phyloP scores from a whole-genome alignment of 495 filamentous ascomycete species.

The Beverwykella pulmonaria region DNA sequence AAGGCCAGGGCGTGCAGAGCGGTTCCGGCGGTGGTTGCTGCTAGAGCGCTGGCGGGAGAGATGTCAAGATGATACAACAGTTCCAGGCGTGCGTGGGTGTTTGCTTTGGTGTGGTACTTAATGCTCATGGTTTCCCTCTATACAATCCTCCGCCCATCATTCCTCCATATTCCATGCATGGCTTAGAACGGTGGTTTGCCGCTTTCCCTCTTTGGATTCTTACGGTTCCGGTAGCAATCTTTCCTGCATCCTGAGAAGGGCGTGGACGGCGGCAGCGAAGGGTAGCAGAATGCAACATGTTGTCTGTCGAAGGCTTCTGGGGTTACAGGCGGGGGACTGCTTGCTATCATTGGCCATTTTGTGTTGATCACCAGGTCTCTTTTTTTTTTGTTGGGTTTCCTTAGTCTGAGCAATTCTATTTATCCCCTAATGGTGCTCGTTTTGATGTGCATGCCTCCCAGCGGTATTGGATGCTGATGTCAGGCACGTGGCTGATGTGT shows the following conservation, averaged over 20 bases:
- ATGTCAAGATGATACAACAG: slow-evolving; percentile 31
- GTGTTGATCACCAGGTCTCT: slow-evolving; percentile 9
- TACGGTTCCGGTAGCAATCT: slow-evolving; percentile 21
- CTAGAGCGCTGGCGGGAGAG: slow-evolving; percentile 55
- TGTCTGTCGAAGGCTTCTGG: neutral
- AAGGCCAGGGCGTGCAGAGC: slow-evolving; percentile 91
- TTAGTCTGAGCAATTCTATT: slow-evolving; percentile 10
- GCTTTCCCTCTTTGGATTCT: slow-evolving; percentile 36
- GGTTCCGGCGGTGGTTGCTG: slow-evolving; percentile 91
- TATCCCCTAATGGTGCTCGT: neutral
- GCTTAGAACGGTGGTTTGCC: slow-evolving; percentile 35
- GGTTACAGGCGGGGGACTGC: neutral
- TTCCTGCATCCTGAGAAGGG: slow-evolving; percentile 16
- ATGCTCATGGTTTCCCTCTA: slow-evolving; percentile 35
- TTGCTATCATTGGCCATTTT: slow-evolving; percentile 4
- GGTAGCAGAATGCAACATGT: slow-evolving; percentile 16
- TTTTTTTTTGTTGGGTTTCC: slow-evolving; percentile 6
- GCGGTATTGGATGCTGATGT: too few species aligned
- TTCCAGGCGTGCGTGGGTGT: slow-evolving; percentile 39
- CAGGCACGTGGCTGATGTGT: neutral
- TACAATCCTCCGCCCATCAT: slow-evolving; percentile 29
- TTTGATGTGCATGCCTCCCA: neutral
- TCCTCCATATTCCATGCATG: slow-evolving; percentile 35
- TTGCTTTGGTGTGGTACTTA: slow-evolving; percentile 36
- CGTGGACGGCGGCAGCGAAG: neutral